These are phyloP conservation scores for Aspergillus bombycis DNA, from an alignment of 2,329 filamentous ascomycete species.

Conservation along the genomic window DNA sequence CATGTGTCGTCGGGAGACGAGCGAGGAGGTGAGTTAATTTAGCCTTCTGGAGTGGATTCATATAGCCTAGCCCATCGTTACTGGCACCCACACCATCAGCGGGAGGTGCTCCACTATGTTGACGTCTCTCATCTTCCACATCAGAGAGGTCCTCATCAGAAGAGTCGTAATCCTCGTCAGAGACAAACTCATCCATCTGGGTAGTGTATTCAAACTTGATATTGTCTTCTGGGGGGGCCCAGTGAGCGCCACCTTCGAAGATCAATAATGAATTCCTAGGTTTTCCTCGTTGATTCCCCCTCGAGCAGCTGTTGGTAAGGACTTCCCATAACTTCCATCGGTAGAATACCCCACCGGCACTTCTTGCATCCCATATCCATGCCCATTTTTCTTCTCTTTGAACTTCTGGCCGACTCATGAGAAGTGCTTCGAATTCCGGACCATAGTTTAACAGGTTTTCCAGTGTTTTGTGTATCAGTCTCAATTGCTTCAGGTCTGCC, in stretches of 20 bases:
- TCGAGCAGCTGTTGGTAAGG: conserved; percentile 64
- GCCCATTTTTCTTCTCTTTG: conserved; percentile 88
- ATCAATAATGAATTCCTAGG: conserved; percentile 60
- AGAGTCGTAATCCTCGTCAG: conserved; percentile 82
- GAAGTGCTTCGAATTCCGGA: conserved; percentile 83
- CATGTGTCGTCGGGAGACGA: conserved; percentile 74
- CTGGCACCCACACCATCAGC: conserved; percentile 41
- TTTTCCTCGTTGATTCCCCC: conserved; percentile 39
- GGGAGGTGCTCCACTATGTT: conserved; percentile 45
- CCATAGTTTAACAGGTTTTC: conserved; percentile 79
- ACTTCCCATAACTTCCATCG: conserved; percentile 89
- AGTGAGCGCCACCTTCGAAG: conserved; percentile 76
- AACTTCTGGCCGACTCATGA: conserved; percentile 85
- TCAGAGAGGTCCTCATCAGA: conserved; percentile 76
- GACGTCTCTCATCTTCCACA: conserved; percentile 47
- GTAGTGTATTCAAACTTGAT: conserved; percentile 83
- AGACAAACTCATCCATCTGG: conserved; percentile 75
- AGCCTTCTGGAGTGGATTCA: conserved; percentile 81
- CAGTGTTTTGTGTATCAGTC: conserved; percentile 84
- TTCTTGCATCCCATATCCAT: conserved; percentile 88
- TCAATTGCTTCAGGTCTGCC: conserved; percentile 74
- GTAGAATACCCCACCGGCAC: conserved; percentile 82
- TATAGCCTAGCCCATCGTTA: conserved; percentile 62
- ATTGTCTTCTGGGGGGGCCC: conserved; percentile 73
- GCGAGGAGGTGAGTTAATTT: conserved; percentile 83